These are phyloP conservation scores for Scenedesmus sp. DNA, from an alignment of 163 green algal species.

Conservation along the genomic window DNA sequence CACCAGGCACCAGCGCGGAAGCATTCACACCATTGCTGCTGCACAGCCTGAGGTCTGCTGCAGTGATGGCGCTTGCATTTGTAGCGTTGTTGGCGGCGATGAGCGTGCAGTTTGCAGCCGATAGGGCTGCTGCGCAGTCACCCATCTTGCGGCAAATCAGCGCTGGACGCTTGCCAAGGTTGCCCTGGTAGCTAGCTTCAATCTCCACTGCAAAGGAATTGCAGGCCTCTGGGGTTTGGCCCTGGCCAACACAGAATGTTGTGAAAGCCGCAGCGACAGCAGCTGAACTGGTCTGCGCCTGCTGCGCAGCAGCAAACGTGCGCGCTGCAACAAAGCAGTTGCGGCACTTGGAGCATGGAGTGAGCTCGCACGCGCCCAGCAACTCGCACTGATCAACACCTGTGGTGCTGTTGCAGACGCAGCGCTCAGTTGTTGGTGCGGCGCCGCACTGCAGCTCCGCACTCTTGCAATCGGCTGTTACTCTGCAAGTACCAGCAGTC, in stretches of 20 bases:
- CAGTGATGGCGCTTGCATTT: not conserved
- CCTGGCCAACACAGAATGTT: not conserved
- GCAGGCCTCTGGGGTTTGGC: not conserved
- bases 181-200: constrained; percentile 12
- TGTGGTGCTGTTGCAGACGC: constrained; percentile 14
- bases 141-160: constrained; percentile 11
- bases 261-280: constrained; percentile 1
- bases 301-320: not conserved
- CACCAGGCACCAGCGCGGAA: not conserved
- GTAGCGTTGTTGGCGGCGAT: not conserved
- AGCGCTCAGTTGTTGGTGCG: not conserved
- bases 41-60: not conserved
- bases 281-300: not conserved
- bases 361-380: not conserved
- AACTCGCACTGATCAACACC: not conserved
- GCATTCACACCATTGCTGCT: not conserved
- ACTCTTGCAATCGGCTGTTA: not conserved
- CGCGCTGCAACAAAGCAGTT: not conserved
- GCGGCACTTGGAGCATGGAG: constrained; percentile 18
- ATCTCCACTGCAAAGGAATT: not conserved
- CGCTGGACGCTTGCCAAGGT: constrained; percentile 12
- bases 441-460: not conserved
- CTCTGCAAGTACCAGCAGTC: not conserved
- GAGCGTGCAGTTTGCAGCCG: not conserved
- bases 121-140: not conserved